These are phyloP conservation scores for Talaromyces pinophilus DNA, from an alignment of 2,329 filamentous ascomycete genomes.

Conservation along the genomic window DNA sequence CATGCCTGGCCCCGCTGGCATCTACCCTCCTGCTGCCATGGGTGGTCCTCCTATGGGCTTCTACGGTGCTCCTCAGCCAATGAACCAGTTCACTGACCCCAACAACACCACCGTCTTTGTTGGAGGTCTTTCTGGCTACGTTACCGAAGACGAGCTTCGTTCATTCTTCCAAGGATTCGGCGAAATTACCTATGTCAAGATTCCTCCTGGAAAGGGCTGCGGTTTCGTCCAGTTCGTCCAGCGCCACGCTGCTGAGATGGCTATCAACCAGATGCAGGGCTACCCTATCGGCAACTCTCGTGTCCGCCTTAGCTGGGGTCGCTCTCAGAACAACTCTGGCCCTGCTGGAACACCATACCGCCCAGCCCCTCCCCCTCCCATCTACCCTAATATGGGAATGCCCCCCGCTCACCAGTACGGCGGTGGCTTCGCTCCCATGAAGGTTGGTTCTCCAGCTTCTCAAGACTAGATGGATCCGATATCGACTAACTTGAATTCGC, in stretches of 20 bases:
- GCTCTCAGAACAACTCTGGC: conserved; percentile 98
- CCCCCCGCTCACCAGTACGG: conserved; percentile 62
- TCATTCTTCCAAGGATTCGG: conserved; percentile 99
- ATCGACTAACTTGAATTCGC: conserved; percentile 20
- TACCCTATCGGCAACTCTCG: conserved; percentile 99
- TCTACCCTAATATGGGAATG: conserved; percentile 71
- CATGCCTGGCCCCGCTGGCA: conserved; percentile 60
- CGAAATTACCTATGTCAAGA: conserved; percentile 99
- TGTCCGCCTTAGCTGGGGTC: conserved; percentile 95
- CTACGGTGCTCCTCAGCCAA: conserved; percentile 69
- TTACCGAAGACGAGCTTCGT: conserved; percentile 98
- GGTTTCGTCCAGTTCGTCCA: conserved; percentile 99
- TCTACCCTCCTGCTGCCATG: conserved; percentile 63
- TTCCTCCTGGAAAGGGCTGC: conserved; percentile 97
- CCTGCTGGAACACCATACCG: conserved; percentile 94
- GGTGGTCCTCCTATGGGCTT: conserved; percentile 68
- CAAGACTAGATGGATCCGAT: conserved; percentile 18
- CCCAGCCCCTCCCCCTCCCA: conserved; percentile 79
- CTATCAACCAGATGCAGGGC: conserved; percentile 99
- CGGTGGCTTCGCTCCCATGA: conserved; percentile 65
- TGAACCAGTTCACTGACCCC: conserved; percentile 99
- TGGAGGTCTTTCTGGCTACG: conserved; percentile 92
- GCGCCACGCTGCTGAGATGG: conserved; percentile 98
- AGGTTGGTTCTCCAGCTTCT: conserved; percentile 52
- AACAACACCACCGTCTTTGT: conserved; percentile 99